Conservation (phyloP, 495 filamentous ascomycete species). For the Tuber brumale region DNA sequence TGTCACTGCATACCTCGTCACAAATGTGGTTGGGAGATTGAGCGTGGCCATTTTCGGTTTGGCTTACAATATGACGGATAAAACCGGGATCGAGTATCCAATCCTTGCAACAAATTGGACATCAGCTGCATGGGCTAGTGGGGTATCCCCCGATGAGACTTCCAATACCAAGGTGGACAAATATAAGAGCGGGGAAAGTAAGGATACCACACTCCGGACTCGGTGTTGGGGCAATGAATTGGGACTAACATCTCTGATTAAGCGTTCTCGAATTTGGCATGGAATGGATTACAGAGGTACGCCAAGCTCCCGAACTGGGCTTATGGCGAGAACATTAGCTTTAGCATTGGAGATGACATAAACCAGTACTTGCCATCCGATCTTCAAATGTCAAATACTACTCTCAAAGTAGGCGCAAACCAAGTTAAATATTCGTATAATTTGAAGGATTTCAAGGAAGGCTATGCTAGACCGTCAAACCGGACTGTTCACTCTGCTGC, state of each 20-base stretch:
- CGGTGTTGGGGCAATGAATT: neutral
- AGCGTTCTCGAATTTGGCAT: neutral
- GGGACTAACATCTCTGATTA: neutral
- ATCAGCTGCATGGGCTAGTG: neutral
- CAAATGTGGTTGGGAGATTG: neutral
- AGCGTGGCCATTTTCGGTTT: neutral
- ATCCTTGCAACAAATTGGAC: neutral
- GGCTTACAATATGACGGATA: neutral
- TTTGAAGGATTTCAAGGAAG: neutral
- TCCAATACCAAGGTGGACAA: rapidly evolving
- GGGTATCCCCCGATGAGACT: neutral
- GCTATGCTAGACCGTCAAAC: neutral
- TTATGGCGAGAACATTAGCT: neutral
- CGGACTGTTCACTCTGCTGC: neutral
- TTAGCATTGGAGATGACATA: neutral
- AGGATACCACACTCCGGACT: neutral
- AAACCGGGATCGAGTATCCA: neutral
- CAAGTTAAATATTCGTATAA: neutral
- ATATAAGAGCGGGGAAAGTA: neutral
- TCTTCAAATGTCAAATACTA: neutral
- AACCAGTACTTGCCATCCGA: neutral
- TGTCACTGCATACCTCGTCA: neutral
- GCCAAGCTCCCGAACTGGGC: neutral
- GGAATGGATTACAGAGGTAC: neutral
- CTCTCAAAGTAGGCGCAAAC: neutral